phyloP scores from a whole-genome alignment of 768 basidiomycete genomes.

The Mycena albidolilacea region DNA sequence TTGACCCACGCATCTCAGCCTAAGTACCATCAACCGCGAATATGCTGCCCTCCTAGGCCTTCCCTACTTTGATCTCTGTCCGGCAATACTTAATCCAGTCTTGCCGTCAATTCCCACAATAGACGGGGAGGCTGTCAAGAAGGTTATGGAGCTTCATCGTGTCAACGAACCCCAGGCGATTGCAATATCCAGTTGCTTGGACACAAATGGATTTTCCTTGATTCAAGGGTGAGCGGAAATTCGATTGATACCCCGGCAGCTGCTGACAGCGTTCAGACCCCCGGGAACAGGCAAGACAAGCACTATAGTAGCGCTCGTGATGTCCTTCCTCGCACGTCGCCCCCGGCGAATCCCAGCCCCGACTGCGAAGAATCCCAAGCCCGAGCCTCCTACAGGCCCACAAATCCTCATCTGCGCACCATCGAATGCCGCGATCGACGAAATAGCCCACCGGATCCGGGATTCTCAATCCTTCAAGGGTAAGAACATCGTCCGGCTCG shows the following conservation, averaged over 20 bases:
- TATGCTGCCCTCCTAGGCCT: conserved; percentile 89
- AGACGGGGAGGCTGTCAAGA: conserved; percentile 66
- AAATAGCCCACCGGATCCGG: conserved; percentile 90
- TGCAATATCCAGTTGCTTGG: conserved; percentile 85
- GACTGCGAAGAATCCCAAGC: conserved; percentile 54
- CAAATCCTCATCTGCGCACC: conserved; percentile 95
- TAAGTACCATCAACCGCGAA: conserved; percentile 94
- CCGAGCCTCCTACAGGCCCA: conserved; percentile 62
- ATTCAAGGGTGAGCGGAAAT: conserved; percentile 87
- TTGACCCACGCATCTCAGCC: conserved; percentile 59
- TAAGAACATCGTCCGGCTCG: conserved; percentile 93
- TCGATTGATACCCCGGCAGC: not conserved
- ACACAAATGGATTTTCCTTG: conserved; percentile 83
- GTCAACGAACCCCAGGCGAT: conserved; percentile 96
- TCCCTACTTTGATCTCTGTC: conserved; percentile 84
- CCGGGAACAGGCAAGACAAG: conserved; percentile 99
- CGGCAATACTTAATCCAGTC: conserved; percentile 79
- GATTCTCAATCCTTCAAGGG: conserved; percentile 70
- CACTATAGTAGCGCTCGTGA: conserved; percentile 95
- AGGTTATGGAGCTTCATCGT: conserved; percentile 76
- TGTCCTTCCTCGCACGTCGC: conserved; percentile 81
- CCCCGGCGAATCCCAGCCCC: conserved; percentile 59
- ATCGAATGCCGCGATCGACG: conserved; percentile 98
- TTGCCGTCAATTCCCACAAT: conserved; percentile 63
- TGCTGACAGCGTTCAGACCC: conserved; percentile 67